Base-by-base conservation (phyloP, 768 basidiomycete genomes). In the Grammothele lineata region DNA sequence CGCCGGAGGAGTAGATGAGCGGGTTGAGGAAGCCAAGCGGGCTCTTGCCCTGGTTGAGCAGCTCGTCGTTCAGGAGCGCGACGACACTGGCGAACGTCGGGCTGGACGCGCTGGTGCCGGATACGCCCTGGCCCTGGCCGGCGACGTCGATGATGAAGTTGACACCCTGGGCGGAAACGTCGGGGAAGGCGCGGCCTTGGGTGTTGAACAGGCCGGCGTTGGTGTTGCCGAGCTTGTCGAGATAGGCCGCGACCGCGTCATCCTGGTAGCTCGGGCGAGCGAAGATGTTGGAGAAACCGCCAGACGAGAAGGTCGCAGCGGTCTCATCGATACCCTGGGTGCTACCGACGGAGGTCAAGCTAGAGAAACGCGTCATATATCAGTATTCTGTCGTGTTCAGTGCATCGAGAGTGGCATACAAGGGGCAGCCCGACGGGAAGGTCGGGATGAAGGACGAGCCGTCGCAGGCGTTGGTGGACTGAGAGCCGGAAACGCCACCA, bases 101-200 rank as follows among this genome's bases (percentile, higher is more conserved):
- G 35, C 46, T 55, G 7, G 53, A 50, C 26, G 53, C 57, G 40
- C 53, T 55, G 23, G 62, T 63, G 40, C 62, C 62, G 12, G 53
- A 59, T 40, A 65, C 63, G 27, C 56, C 47, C 19, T 45, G 57
- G 9, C 43, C 33, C 33, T 53, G 11, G n/a, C 54, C 54, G 32
- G 41, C 43, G 50, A 50, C 36, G 41, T 58, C 46, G 54, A 67
- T 68, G 27, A 85, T 69, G 45, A 65, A 64, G 51, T 66, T 59
- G 33, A 64, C 50, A 5, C 66, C 68, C 46, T 63, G 59, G 5
- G 76, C 71, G 24, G 72, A 60, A 34, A 77, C 62, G 60, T 77
- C 75, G 30, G 77, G 77, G 63, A 66, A 77, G 3, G 57, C 73
- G 37, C 75, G 74, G 26, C 72, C 72, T 59, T 48, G 61, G 37